Evolutionary conservation across 164 flowering plant genomes (phyloP).

Genomic region (Hamamelis virginiana): DNA sequence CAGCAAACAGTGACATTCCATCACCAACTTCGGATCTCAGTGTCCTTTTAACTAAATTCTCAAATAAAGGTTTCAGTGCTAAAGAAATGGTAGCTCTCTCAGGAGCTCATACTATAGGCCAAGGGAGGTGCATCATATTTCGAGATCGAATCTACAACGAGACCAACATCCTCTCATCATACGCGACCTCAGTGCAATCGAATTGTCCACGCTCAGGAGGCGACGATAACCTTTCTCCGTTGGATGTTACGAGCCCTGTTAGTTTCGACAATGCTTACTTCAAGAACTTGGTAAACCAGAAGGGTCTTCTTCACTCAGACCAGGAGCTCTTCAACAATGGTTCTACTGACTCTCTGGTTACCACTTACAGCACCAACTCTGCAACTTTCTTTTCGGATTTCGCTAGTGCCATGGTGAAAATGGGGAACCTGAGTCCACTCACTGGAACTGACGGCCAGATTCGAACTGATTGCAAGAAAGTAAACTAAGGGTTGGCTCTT

Average conservation of each 20-base stretch:
- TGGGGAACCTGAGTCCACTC: conserved; percentile 34
- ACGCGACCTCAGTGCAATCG: conserved; percentile 12
- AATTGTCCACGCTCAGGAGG: conserved; percentile 39
- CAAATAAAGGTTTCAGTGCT: conserved; percentile 17
- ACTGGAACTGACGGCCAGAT: conserved; percentile 33
- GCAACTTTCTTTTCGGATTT: too few relatives aligned
- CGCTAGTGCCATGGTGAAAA: conserved; percentile 36
- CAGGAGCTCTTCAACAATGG: conserved; percentile 33
- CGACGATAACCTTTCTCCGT: conserved; percentile 29
- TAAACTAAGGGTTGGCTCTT: not conserved
- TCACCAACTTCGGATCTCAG: conserved; percentile 17
- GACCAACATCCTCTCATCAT: conserved; percentile 32
- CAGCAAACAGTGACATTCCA: conserved; percentile 26
- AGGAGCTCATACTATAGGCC: conserved; percentile 49
- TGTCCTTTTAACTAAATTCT: conserved; percentile 18
- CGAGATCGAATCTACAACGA: conserved; percentile 37
- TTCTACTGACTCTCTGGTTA: conserved; percentile 27
- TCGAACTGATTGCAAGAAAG: conserved; percentile 33
- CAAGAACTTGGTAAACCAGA: conserved; percentile 15
- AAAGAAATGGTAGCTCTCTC: conserved; percentile 28
- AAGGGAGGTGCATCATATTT: conserved; percentile 39
- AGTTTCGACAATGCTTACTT: conserved; percentile 38
- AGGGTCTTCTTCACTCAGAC: conserved; percentile 43
- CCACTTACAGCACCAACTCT: conserved; percentile 5
- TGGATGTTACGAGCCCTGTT: conserved; percentile 25